phyloP scores from a whole-genome alignment of 2,329 filamentous ascomycete species.

The Capronia americana region DNA sequence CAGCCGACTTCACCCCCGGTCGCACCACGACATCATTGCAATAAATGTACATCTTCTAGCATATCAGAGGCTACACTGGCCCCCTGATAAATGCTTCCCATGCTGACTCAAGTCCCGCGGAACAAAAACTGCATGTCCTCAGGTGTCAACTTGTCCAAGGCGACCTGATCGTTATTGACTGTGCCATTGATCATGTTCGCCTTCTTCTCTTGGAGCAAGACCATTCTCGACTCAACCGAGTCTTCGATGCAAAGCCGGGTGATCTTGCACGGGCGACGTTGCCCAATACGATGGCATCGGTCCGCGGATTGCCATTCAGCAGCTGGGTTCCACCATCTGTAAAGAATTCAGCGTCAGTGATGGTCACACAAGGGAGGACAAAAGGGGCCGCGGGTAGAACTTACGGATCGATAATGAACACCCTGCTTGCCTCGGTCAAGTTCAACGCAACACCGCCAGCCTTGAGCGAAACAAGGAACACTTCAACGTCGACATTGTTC shows the following conservation, averaged over 20 bases:
- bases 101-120: conserved; percentile 62
- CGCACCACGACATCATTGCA: background rate
- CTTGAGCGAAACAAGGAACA: conserved; percentile 94
- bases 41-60: background rate
- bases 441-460: conserved; percentile 96
- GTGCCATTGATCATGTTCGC: conserved; percentile 97
- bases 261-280: conserved; percentile 90
- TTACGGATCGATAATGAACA: conserved; percentile 96
- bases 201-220: conserved; percentile 97
- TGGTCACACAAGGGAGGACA: background rate
- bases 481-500: conserved; percentile 91
- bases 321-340: conserved; percentile 99
- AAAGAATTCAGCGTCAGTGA: conserved; percentile 12
- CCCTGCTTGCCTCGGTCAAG: conserved; percentile 88
- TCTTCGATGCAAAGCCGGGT: conserved; percentile 96
- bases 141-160: conserved; percentile 87
- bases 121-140: conserved; percentile 98
- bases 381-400: conserved; percentile 48
- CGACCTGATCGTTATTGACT: conserved; percentile 88
- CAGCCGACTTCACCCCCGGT: background rate
- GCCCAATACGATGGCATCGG: conserved; percentile 91
- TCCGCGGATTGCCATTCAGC: conserved; percentile 99
- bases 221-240: conserved; percentile 94
- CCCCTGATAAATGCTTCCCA: background rate
- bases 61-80: background rate